Conservation (phyloP, 371 early-diverging fungal species). For the Syncephalastrum contaminatum region DNA sequence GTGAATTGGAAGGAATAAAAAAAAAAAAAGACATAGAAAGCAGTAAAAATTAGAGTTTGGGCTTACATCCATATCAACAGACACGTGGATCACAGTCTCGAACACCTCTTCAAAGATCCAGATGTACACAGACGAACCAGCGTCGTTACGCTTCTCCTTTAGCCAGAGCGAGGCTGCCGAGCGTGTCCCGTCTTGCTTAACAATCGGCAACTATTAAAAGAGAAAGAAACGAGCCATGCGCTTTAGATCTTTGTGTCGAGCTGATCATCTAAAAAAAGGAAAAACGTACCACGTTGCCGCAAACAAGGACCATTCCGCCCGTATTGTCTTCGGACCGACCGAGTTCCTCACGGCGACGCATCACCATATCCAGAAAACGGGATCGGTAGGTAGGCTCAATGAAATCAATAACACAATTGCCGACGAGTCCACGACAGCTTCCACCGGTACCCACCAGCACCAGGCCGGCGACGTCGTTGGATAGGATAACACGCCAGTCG, state of each 20-base stretch:
- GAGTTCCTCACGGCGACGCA: slow-evolving; percentile 32
- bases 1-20: not conserved
- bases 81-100: slow-evolving; percentile 47
- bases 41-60: slow-evolving; percentile 9
- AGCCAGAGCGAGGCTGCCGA: slow-evolving; percentile 71
- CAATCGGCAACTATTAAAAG: slow-evolving; percentile 54
- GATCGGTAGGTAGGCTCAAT: slow-evolving; percentile 59
- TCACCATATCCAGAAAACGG: slow-evolving; percentile 45
- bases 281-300: slow-evolving; percentile 65
- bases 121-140: slow-evolving; percentile 57
- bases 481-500: slow-evolving; percentile 55
- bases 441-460: slow-evolving; percentile 46
- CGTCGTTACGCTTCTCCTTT: slow-evolving; percentile 57
- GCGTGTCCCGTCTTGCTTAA: slow-evolving; percentile 57
- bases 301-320: slow-evolving; percentile 52
- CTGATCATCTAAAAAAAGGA: not conserved
- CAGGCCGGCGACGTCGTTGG: slow-evolving; percentile 59
- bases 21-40: not conserved
- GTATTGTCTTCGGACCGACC: slow-evolving; percentile 24
- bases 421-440: slow-evolving; percentile 35
- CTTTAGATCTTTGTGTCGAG: not conserved
- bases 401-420: slow-evolving; percentile 52
- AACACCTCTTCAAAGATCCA: slow-evolving; percentile 75
- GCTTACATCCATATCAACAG: slow-evolving; percentile 30
- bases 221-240: slow-evolving; percentile 4